A percentile compares a stretch with the other conserved stretches of the same genome.
Conservation (phyloP, 2,329 filamentous ascomycete species). For the Orbilia ellipsospora region DNA sequence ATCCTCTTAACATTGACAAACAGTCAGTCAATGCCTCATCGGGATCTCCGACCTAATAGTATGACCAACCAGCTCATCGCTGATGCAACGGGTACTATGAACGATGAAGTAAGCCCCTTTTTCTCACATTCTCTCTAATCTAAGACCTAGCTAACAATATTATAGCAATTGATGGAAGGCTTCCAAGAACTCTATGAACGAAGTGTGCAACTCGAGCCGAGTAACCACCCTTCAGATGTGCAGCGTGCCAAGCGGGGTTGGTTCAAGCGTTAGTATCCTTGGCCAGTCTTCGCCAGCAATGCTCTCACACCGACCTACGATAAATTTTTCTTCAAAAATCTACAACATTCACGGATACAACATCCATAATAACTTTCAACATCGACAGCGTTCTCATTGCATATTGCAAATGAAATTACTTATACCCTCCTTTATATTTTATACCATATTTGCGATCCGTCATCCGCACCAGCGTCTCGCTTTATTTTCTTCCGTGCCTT, state of each 20-base stretch:
- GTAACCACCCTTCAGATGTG: conserved; percentile 33
- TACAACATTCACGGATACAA: background rate
- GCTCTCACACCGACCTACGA: too few species aligned
- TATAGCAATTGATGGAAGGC: conserved; percentile 52
- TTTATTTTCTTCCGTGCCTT: background rate
- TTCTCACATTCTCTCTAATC: background rate
- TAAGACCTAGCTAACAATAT: conserved; percentile 22
- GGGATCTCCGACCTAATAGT: conserved; percentile 56
- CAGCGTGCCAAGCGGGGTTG: conserved; percentile 49
- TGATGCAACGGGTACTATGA: conserved; percentile 58
- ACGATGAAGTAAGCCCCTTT: conserved; percentile 58
- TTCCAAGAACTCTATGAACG: conserved; percentile 59
- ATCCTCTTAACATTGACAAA: conserved; percentile 89
- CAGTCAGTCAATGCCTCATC: conserved; percentile 85
- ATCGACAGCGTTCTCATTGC: too few species aligned
- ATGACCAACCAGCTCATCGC: conserved; percentile 58
- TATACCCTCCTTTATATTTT: background rate
- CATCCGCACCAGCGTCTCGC: too few species aligned
- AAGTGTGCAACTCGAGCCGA: conserved; percentile 59
- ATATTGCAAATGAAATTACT: background rate
- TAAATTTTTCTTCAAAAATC: too few species aligned
- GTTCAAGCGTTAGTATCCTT: conserved; percentile 37
- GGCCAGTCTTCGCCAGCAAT: too few species aligned
- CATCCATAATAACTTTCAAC: background rate
- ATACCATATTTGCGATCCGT: background rate